Base-by-base conservation (phyloP, 2,329 filamentous ascomycete species). In the Chrysoporthe austroafricana region DNA sequence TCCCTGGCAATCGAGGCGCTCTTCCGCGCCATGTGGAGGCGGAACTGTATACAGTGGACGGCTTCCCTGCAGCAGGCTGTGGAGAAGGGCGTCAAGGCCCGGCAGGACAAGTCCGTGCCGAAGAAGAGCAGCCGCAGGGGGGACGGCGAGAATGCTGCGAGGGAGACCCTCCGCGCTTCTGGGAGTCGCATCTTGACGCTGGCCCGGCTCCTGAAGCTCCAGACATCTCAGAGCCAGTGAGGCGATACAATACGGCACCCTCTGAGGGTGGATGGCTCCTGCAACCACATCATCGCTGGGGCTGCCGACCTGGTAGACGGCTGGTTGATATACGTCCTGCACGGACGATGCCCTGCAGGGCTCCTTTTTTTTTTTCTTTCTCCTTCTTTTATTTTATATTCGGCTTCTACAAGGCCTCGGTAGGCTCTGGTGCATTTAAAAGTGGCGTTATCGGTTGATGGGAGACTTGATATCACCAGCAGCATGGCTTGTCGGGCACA, bases 1-100 rank as follows among this genome's bases (percentile, higher is more conserved):
- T 89, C 90, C 1, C 78, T 94, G 11, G 77, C 91, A 42, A 79
- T 93, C 0, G 92, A 95, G 78, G 83, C 83, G 1, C 77, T 93
- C 62, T 73, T 92, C 42, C 83, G 88, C 58, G 78, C 89, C 7
- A 77, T 86, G 3, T 84, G 81, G 77, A 66, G 67, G 2, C 73
- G 75, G 36, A 77, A 78, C 14, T 72, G 73, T 26, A 70, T 81
- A 14, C 67, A 69, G 1, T 81, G 82, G 70, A 77, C 77, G 42
- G 69, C 74, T 0, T 70, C 70, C 4, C 74, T 88, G 18, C 75
- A 74, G 18, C 70, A 70, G 6, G 83, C 83, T 0, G 80, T 82
- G 14, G 77, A 79, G 67, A 79, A 73, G 63, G 86, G 86, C 1
- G 81, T 88, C 34, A 74, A 74, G 58, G 83, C 84, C n/a, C 77